A percentile compares a stretch with the other conserved stretches of the same genome.
Evolutionary conservation across 2,329 filamentous ascomycete genomes (phyloP).

Genomic region (Trichoderma koningii): DNA sequence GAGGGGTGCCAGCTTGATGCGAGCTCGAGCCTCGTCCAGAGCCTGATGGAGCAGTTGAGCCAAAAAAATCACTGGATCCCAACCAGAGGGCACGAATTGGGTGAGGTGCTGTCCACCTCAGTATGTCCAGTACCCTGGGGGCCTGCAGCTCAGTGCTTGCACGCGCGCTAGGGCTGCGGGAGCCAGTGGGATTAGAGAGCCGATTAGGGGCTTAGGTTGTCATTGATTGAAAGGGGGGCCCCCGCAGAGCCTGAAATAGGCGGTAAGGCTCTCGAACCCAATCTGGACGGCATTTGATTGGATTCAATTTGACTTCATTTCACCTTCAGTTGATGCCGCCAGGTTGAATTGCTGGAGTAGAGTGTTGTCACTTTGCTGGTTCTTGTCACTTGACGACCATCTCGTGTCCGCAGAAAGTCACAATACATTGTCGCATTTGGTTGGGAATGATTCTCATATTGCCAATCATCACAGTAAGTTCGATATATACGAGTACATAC

Average conservation of each 20-base stretch:
- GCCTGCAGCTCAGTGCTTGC: slow-evolving; percentile 22
- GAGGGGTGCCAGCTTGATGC: slow-evolving; percentile 16
- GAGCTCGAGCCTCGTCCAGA: slow-evolving; percentile 21
- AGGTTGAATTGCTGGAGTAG: too few relatives aligned
- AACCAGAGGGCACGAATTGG: too few relatives aligned
- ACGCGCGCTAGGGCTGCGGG: slow-evolving; percentile 17
- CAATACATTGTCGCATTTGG: too few relatives aligned
- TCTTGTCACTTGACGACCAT: too few relatives aligned
- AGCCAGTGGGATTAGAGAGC: slow-evolving; percentile 18
- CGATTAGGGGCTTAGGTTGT: slow-evolving; percentile 13
- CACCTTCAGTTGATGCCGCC: neutral
- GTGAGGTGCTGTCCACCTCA: neutral
- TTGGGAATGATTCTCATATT: too few relatives aligned
- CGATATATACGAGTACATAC: neutral
- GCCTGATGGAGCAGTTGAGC: slow-evolving; percentile 3
- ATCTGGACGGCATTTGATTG: neutral
- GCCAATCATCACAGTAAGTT: neutral
- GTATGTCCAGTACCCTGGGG: neutral
- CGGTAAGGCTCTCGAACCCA: slow-evolving; percentile 11
- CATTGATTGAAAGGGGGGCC: slow-evolving; percentile 3
- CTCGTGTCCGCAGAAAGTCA: too few relatives aligned
- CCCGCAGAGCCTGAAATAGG: slow-evolving; percentile 12
- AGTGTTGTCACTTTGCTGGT: too few relatives aligned
- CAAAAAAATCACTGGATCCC: too few relatives aligned
- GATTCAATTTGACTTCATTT: neutral